These are phyloP conservation scores for Fusarium sulawesiense DNA, from an alignment of 2,329 filamentous ascomycete species.

Conservation along the genomic window DNA sequence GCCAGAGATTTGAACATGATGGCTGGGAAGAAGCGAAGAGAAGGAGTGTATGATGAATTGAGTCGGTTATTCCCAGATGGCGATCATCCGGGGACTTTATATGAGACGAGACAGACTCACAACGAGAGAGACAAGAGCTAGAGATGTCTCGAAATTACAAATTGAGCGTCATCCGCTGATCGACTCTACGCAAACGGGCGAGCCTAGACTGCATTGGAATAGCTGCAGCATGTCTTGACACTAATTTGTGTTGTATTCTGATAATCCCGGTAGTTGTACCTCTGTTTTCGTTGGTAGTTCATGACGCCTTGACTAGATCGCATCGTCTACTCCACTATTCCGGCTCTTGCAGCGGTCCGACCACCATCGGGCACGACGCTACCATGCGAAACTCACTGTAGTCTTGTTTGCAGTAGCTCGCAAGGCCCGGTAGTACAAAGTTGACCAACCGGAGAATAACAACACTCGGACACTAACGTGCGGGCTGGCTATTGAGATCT, in stretches of 20 bases:
- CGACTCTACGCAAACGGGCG: constrained; percentile 5
- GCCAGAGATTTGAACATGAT: constrained; percentile 41
- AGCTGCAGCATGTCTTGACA: neutral
- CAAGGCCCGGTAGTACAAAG: neutral
- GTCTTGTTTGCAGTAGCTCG: neutral
- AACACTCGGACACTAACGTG: constrained; percentile 18
- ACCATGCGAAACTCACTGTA: neutral
- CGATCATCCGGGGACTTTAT: constrained; percentile 25
- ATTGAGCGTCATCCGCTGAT: constrained; percentile 24
- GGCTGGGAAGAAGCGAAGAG: constrained; percentile 11
- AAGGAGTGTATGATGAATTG: neutral
- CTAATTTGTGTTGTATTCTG: neutral
- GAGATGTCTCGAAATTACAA: constrained; percentile 20
- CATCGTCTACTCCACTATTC: neutral
- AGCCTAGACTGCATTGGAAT: neutral
- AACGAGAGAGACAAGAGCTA: neutral
- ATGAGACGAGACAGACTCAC: constrained; percentile 9
- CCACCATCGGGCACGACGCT: neutral
- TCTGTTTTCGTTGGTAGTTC: neutral
- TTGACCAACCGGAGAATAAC: constrained; percentile 30
- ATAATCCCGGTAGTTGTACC: neutral
- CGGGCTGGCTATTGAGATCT: constrained; percentile 42
- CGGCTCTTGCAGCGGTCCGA: constrained; percentile 7
- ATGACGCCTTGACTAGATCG: neutral
- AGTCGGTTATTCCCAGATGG: neutral